Conservation (phyloP, 164 flowering plant species). For the Stephania yunnanensis region DNA sequence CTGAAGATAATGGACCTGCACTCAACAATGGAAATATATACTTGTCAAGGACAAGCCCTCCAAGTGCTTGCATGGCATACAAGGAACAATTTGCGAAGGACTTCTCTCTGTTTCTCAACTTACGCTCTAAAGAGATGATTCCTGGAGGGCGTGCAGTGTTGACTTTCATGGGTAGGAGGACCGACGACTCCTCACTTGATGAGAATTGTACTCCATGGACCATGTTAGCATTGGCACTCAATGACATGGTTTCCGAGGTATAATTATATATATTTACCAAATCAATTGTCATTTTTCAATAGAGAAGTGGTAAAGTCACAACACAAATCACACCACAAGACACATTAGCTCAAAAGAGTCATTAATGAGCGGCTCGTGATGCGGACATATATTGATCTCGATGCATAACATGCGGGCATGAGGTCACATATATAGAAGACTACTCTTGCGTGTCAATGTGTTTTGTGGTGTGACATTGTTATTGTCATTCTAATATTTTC, state of each 20-base stretch:
- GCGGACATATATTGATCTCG: too few relatives aligned
- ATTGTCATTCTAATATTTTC: too few relatives aligned
- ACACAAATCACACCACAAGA: too few relatives aligned
- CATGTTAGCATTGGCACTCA: not conserved
- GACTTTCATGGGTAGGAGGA: not conserved
- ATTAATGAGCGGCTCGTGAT: too few relatives aligned
- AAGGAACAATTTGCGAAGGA: slow-evolving; percentile 29
- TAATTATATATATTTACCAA: too few relatives aligned
- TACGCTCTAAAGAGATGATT: not conserved
- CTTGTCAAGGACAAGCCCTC: slow-evolving; percentile 37
- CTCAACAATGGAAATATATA: slow-evolving; percentile 49
- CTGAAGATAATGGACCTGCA: not conserved
- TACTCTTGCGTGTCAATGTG: too few relatives aligned
- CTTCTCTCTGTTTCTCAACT: not conserved
- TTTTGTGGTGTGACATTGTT: too few relatives aligned
- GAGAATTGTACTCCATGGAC: not conserved
- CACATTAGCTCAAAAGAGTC: too few relatives aligned
- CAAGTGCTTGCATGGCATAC: slow-evolving; percentile 34
- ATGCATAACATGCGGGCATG: too few relatives aligned
- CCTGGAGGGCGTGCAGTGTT: slow-evolving; percentile 2
- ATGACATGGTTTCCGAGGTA: slow-evolving; percentile 2
- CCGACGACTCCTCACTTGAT: not conserved
- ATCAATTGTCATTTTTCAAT: not conserved
- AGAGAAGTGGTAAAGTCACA: too few relatives aligned
- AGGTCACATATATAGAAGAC: too few relatives aligned